phyloP scores from a whole-genome alignment of 1,284 basidiomycete genomes.

The Taiwanofungus camphoratus region DNA sequence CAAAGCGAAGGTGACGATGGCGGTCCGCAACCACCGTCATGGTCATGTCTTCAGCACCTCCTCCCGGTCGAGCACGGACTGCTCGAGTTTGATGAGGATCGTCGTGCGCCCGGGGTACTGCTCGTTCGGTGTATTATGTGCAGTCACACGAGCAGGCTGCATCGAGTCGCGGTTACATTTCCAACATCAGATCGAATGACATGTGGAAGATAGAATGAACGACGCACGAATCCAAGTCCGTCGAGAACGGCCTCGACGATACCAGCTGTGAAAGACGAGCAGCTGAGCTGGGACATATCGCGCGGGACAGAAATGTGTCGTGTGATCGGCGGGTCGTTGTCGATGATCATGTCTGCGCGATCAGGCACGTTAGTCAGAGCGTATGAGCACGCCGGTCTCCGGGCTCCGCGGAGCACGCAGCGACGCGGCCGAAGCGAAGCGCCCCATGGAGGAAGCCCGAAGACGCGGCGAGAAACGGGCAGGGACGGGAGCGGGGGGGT shows the following conservation, averaged over 20 bases:
- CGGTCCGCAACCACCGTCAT: no score
- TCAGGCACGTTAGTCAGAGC: conserved; percentile 2
- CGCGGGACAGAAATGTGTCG: conserved; percentile 89
- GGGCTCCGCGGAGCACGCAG: neutral
- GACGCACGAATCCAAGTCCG: conserved; percentile 88
- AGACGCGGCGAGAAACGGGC: neutral
- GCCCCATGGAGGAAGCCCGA: no score
- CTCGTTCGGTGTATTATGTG: conserved; percentile 86
- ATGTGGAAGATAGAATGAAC: conserved; percentile 3
- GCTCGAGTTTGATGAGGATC: conserved; percentile 92
- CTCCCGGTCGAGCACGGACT: conserved; percentile 84
- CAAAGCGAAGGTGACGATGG: no score
- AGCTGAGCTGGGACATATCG: conserved; percentile 91
- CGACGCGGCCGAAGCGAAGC: neutral
- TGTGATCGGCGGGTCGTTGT: conserved; percentile 92
- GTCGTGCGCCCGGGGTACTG: conserved; percentile 83
- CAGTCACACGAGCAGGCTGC: conserved; percentile 94
- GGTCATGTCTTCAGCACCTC: conserved; percentile 60
- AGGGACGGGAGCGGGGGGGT: conserved; percentile 5
- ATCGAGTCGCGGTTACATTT: conserved; percentile 5
- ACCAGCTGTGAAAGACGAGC: conserved; percentile 95
- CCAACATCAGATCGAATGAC: neutral
- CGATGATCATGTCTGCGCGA: conserved; percentile 92
- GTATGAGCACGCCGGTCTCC: no score
- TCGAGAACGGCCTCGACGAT: conserved; percentile 97